phyloP scores from a whole-genome alignment of 495 filamentous ascomycete genomes.

The Penicillium salamii region DNA sequence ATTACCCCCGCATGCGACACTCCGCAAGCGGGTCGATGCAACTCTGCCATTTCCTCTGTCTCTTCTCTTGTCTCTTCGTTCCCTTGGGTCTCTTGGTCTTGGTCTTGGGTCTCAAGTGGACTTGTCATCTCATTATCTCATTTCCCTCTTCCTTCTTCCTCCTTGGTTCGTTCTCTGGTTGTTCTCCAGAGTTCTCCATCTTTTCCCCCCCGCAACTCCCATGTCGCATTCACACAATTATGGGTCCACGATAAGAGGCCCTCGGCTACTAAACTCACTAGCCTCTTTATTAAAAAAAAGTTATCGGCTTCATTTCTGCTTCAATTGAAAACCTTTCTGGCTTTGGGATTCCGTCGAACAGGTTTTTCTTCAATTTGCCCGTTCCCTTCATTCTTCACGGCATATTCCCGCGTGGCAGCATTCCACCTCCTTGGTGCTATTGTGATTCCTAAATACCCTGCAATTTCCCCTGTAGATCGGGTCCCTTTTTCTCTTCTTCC shows the following conservation, averaged over 20 bases:
- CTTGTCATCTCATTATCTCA: neutral
- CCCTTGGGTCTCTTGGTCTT: neutral
- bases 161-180: neutral
- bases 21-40: constrained; percentile 10
- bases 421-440: constrained; percentile 5
- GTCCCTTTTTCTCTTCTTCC: neutral
- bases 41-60: neutral
- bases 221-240: constrained; percentile 8
- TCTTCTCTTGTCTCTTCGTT: neutral
- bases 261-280: constrained; percentile 9
- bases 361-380: neutral
- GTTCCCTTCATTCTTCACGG: constrained; percentile 2
- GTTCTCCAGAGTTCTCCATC: constrained; percentile 5
- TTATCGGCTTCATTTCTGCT: neutral
- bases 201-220: neutral
- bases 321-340: no score
- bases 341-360: no score
- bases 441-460: neutral
- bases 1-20: neutral
- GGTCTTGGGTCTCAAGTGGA: no score
- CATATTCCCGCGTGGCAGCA: constrained; percentile 6
- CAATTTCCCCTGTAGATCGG: neutral
- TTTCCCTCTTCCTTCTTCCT: neutral
- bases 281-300: constrained; percentile 1
- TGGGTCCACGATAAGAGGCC: constrained; percentile 18